These are phyloP conservation scores for Podospora sp. DNA, from an alignment of 495 filamentous ascomycete genomes.

Conservation along the genomic window DNA sequence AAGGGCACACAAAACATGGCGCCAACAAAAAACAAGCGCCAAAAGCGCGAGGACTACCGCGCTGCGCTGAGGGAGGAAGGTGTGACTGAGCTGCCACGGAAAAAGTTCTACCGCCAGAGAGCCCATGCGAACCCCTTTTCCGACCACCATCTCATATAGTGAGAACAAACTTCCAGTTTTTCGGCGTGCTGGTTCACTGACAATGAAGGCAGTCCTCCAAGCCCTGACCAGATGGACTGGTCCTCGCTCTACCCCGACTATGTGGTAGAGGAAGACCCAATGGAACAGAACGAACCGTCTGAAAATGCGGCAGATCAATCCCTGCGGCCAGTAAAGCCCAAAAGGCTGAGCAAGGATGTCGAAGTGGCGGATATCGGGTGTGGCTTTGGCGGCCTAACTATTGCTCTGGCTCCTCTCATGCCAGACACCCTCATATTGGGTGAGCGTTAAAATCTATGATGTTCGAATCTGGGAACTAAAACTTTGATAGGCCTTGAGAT, in stretches of 20 bases:
- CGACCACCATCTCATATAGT: constrained; percentile 89
- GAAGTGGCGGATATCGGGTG: constrained; percentile 98
- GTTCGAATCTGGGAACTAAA: constrained; percentile 1
- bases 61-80: constrained; percentile 33
- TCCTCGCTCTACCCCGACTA: constrained; percentile 78
- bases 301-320: constrained; percentile 17
- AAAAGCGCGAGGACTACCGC: constrained; percentile 77
- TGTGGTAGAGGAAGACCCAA: constrained; percentile 31
- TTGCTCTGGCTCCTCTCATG: constrained; percentile 78
- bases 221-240: constrained; percentile 90
- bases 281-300: constrained; percentile 36
- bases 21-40: constrained; percentile 57
- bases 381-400: constrained; percentile 88
- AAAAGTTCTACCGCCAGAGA: constrained; percentile 93
- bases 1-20: constrained; percentile 31
- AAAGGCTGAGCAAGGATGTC: constrained; percentile 64
- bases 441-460: constrained; percentile 33
- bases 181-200: neutral
- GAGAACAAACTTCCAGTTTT: constrained; percentile 24
- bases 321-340: constrained; percentile 28
- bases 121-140: constrained; percentile 98
- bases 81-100: constrained; percentile 65
- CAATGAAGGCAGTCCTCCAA: constrained; percentile 63
- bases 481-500: constrained; percentile 73
- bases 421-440: constrained; percentile 83